These are phyloP conservation scores for Neurospora crassa DNA, from an alignment of 2,329 filamentous ascomycete species.

Conservation along the genomic window DNA sequence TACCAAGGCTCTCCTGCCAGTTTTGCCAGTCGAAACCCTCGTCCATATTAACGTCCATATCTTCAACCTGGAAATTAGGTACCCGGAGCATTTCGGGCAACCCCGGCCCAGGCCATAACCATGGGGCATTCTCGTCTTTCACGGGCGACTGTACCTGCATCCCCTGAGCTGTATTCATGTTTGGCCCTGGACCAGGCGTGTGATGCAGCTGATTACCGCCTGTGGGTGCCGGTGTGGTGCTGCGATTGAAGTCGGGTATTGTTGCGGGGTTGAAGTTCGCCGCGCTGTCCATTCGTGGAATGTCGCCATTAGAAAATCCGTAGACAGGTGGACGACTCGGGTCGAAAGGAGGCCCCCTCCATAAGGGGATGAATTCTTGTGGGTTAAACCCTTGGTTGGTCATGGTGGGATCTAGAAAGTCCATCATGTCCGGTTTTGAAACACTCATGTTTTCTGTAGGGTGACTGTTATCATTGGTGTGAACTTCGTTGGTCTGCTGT, in stretches of 20 bases:
- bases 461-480: background rate
- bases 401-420: conserved; percentile 14
- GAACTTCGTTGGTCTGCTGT: background rate
- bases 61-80: conserved; percentile 16
- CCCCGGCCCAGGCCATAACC: conserved; percentile 36
- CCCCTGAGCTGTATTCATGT: background rate
- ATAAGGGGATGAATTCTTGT: conserved; percentile 11
- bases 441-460: background rate
- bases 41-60: conserved; percentile 27
- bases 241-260: conserved; percentile 1
- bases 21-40: conserved; percentile 29
- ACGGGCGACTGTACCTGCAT: conserved; percentile 11
- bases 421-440: conserved; percentile 11
- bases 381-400: conserved; percentile 11
- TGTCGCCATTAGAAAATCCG: conserved; percentile 6
- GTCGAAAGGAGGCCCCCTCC: conserved; percentile 1
- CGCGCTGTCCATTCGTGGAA: conserved; percentile 1
- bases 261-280: conserved; percentile 8
- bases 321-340: conserved; percentile 1
- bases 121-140: conserved; percentile 41
- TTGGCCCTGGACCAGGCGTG: background rate
- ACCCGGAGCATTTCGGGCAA: conserved; percentile 10
- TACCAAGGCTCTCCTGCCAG: conserved; percentile 25
- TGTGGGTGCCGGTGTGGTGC: conserved; percentile 2
- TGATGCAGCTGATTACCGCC: background rate